phyloP scores from a whole-genome alignment of 495 filamentous ascomycete genomes.

The Terfezia boudieri region DNA sequence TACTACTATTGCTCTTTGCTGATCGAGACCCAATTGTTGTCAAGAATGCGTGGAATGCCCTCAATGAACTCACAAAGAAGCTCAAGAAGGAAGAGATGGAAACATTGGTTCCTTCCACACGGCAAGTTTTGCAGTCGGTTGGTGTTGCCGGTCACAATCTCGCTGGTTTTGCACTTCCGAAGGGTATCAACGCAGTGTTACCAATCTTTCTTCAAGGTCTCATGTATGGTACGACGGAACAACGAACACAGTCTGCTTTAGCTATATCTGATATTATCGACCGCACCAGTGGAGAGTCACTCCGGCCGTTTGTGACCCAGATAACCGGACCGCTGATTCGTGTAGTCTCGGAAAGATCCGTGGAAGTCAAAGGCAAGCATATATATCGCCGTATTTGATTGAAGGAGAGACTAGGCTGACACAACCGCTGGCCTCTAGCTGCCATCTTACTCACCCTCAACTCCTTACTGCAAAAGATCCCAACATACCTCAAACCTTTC shows the following conservation, averaged over 20 bases:
- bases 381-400: conserved; percentile 1
- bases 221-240: conserved; percentile 83
- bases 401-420: too few species aligned
- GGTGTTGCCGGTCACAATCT: conserved; percentile 69
- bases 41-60: conserved; percentile 76
- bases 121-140: conserved; percentile 63
- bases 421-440: conserved; percentile 19
- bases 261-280: conserved; percentile 92
- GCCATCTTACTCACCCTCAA: conserved; percentile 88
- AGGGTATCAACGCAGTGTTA: conserved; percentile 89
- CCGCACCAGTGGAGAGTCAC: conserved; percentile 55
- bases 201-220: conserved; percentile 95
- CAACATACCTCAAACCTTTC: conserved; percentile 86
- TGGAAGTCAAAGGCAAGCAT: conserved; percentile 55
- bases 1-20: conserved; percentile 74
- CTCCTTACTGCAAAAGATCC: conserved; percentile 91
- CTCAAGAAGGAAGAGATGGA: conserved; percentile 98
- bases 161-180: conserved; percentile 76
- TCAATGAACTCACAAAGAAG: conserved; percentile 65
- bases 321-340: conserved; percentile 94
- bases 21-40: conserved; percentile 67
- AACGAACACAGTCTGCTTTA: conserved; percentile 73
- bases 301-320: conserved; percentile 87
- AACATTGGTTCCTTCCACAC: conserved; percentile 62
- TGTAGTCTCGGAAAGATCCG: conserved; percentile 85